A percentile compares a stretch with the other conserved stretches of the same genome.
Evolutionary conservation across 1,284 basidiomycete species (phyloP).

Genomic region (Fomitopsis palustris): DNA sequence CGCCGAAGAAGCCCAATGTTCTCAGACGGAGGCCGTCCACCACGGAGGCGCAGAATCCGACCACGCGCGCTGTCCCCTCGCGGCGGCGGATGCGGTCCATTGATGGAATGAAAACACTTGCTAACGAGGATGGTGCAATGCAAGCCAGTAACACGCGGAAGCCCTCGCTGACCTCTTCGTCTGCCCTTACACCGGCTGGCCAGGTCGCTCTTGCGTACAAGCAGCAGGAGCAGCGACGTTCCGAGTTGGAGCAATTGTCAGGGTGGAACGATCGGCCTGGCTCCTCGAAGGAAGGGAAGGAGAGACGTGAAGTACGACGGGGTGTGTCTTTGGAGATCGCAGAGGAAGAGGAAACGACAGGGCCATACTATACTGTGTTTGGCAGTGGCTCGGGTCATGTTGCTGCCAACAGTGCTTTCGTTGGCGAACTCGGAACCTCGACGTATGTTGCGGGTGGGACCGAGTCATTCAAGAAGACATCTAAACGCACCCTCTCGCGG

Average conservation of each 20-base stretch:
- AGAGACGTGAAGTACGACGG: not conserved
- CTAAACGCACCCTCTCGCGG: slow-evolving; percentile 32
- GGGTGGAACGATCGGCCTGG: slow-evolving; percentile 17
- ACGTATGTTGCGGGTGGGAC: not conserved
- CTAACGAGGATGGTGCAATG: not conserved
- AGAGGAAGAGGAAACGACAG: slow-evolving; percentile 19
- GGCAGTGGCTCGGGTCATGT: slow-evolving; percentile 42
- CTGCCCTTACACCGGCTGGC: slow-evolving; percentile 51
- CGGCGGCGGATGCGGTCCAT: slow-evolving; percentile 9
- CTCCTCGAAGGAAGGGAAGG: not conserved
- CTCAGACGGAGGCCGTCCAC: slow-evolving; percentile 40
- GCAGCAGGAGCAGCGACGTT: slow-evolving; percentile 40
- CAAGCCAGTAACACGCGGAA: slow-evolving; percentile 8
- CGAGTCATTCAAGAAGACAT: slow-evolving; percentile 5
- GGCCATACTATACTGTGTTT: slow-evolving; percentile 53
- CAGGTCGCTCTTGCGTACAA: slow-evolving; percentile 58
- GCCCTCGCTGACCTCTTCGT: slow-evolving; percentile 1
- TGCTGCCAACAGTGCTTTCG: slow-evolving; percentile 38
- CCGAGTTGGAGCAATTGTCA: slow-evolving; percentile 24
- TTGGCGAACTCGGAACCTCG: slow-evolving; percentile 25
- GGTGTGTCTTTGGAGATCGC: slow-evolving; percentile 2
- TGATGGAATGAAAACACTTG: not conserved
- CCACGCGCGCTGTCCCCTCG: slow-evolving; percentile 6
- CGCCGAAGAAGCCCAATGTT: slow-evolving; percentile 34
- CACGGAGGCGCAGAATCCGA: slow-evolving; percentile 8